Conservation (phyloP, 768 basidiomycete genomes). For the Lactarius sanguifluus region DNA sequence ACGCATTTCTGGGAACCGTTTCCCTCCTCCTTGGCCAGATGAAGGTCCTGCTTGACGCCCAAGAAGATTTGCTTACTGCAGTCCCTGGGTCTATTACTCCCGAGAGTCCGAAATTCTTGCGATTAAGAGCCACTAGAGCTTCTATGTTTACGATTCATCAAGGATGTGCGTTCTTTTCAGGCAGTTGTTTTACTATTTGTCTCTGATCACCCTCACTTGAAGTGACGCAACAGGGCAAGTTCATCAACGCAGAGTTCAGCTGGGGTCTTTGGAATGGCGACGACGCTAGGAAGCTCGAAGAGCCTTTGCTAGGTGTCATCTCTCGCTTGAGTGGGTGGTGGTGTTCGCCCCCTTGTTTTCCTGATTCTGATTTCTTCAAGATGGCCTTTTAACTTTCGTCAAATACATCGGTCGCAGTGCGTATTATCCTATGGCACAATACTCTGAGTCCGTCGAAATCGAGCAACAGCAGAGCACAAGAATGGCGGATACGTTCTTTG, state of each 20-base stretch:
- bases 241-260: constrained; percentile 46
- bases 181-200: background rate
- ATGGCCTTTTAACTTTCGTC: constrained; percentile 38
- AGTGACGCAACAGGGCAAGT: constrained; percentile 39
- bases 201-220: background rate
- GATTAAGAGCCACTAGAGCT: constrained; percentile 30
- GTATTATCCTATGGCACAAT: constrained; percentile 7
- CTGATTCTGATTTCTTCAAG: constrained; percentile 31
- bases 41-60: constrained; percentile 36
- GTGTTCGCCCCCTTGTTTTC: background rate
- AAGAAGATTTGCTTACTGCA: constrained; percentile 36
- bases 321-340: constrained; percentile 39
- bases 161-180: constrained; percentile 32
- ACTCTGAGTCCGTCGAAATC: constrained; percentile 16
- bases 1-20: constrained; percentile 38
- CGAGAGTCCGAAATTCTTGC: constrained; percentile 30
- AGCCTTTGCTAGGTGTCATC: constrained; percentile 39
- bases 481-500: constrained; percentile 39
- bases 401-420: constrained; percentile 33
- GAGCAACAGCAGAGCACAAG: constrained; percentile 20
- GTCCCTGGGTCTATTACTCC: constrained; percentile 30
- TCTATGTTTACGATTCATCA: constrained; percentile 34
- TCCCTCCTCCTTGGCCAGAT: constrained; percentile 36
- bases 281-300: constrained; percentile 40
- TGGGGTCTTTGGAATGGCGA: constrained; percentile 48